Base-by-base conservation (phyloP, 176 grass and related monocot genomes). In the Lolium rigidum region DNA sequence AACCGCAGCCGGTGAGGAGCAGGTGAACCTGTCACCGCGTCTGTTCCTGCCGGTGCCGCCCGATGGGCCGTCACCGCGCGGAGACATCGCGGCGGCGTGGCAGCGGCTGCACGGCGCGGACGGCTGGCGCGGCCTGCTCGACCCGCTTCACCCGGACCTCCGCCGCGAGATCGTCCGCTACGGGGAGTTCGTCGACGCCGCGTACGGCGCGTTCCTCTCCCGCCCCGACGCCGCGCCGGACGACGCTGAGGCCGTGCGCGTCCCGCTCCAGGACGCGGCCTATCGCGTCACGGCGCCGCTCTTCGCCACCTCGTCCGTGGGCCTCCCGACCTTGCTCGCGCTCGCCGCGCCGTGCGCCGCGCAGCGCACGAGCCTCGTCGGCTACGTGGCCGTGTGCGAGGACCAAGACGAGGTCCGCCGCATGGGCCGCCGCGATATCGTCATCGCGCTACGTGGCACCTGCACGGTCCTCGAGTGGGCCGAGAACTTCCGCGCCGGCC, bases 361-460 rank as follows among this genome's bases (percentile, higher is more conserved):
- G 5, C 82, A 88, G 74, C 79, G 79, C 14, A 83, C 92, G 0
- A 90, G 88, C 43, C 86, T 87, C 74, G 86, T 93, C 13, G 92
- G 92, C 5, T 93, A 93, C 83, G 88, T 93, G 16, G 92, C 92
- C 4, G 86, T 93, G 50, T 93, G 92, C 25, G 92, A 90, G 21
- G 48, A 41, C 75, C 59, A 83, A 1, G 41, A 67, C 14, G 92
- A 93, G 66, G 77, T 93, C 17, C 86, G 82, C 3, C 92, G 92
- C 31, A 93, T 93, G 92, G 92, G 92, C 5, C 92, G 92, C 31
- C 92, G 88, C 14, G 92, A 93, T 80, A 90, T 93, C 65, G 86
- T 90, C 51, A 15, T 93, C 83, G 92, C 88, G 16, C 92, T 93
- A 74, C 92, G 92, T 4, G 92, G 92, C 60, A 93, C 92, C 31